Evolutionary conservation across 371 early-diverging fungal genomes (phyloP), one percentile per base, ranked within the genome.

Genomic region (Mortierella sp.): DNA sequence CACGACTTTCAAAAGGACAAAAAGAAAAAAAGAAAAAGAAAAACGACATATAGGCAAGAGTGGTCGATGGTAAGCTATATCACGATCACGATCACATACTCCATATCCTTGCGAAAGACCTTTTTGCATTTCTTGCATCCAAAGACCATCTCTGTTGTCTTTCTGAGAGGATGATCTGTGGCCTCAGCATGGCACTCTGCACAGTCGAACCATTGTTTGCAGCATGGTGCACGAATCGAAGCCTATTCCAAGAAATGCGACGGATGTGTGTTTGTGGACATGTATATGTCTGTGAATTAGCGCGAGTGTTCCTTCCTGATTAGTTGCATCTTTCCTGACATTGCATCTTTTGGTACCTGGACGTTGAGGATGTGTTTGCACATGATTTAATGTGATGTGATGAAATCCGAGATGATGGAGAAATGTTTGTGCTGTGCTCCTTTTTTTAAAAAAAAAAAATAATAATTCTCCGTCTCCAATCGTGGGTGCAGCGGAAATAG

Each of bases 101-200:
- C 86, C 90, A 96, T 88, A 77, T 97, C 94, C 80, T 98, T 98
- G 77, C 98, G 90, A 77, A 98, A 98, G 5, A 91, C 94, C 86
- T 98, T 98, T 88, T 95, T 97, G 87, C 98, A 98, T 83, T 98
- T 98, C 84, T 98, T 98, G 86, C 99, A 98, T 8, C 96, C 96
- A 87, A 98, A 96, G 1, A 96, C 92, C 96, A 98, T 95, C 84
- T 98, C 99, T 63, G 86, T 85, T 6, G 95, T 90, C 79, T 94
- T 96, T 70, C 89, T 84, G 26, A 98, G 85, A 30, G 86, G 86
- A 86, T 97, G 98, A 84, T 95, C 93, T 6, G 93, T 77, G 0
- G 76, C 84, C 65, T 96, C 98, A n/a, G 88, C 92, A 79, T 98
- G 98, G 85, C 99, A 98, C 78, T 97, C 94, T 5, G 98, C 88